phyloP scores from a whole-genome alignment of 2,329 filamentous ascomycete genomes.

The Arthrobotrys sphaeroides region DNA sequence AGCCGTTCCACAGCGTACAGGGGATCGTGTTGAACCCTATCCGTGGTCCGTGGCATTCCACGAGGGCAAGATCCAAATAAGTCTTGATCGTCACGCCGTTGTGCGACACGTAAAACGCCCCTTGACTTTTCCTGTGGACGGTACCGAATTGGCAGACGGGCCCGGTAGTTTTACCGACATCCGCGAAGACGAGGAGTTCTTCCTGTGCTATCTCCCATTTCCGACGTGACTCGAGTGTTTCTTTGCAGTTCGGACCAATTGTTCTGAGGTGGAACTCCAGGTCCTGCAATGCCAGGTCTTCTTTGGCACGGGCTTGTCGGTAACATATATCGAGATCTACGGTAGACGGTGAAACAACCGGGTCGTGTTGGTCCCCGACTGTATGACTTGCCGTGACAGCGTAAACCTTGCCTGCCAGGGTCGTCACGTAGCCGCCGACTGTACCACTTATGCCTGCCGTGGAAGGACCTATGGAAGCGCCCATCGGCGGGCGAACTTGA shows the following conservation, averaged over 20 bases:
- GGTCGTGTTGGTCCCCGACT: slow-evolving; percentile 17
- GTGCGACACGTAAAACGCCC: slow-evolving; percentile 23
- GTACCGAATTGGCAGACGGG: slow-evolving; percentile 8
- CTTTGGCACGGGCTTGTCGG: slow-evolving; percentile 36
- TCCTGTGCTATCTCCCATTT: slow-evolving; percentile 49
- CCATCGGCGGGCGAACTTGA: slow-evolving; percentile 31
- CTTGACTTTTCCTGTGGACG: slow-evolving; percentile 16
- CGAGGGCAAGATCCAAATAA: slow-evolving; percentile 40
- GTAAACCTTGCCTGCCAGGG: slow-evolving; percentile 19
- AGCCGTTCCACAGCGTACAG: slow-evolving; percentile 11
- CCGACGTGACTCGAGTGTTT: slow-evolving; percentile 42
- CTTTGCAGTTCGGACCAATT: slow-evolving; percentile 1
- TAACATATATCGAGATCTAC: slow-evolving; percentile 35
- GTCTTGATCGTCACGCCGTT: slow-evolving; percentile 16
- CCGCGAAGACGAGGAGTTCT: slow-evolving; percentile 25
- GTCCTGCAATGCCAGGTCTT: slow-evolving; percentile 41
- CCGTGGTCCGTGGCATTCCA: slow-evolving; percentile 15
- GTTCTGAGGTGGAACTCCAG: slow-evolving; percentile 39
- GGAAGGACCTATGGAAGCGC: slow-evolving; percentile 31
- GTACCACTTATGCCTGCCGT: slow-evolving; percentile 22
- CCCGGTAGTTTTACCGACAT: background rate
- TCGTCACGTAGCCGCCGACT: slow-evolving; percentile 45
- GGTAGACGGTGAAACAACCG: slow-evolving; percentile 34
- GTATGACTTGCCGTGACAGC: slow-evolving; percentile 38
- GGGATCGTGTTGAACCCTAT: slow-evolving; percentile 45